A percentile compares a stretch with the other conserved stretches of the same genome.
phyloP scores from a whole-genome alignment of 2,329 filamentous ascomycete species.

The Microcyclosporella mali region DNA sequence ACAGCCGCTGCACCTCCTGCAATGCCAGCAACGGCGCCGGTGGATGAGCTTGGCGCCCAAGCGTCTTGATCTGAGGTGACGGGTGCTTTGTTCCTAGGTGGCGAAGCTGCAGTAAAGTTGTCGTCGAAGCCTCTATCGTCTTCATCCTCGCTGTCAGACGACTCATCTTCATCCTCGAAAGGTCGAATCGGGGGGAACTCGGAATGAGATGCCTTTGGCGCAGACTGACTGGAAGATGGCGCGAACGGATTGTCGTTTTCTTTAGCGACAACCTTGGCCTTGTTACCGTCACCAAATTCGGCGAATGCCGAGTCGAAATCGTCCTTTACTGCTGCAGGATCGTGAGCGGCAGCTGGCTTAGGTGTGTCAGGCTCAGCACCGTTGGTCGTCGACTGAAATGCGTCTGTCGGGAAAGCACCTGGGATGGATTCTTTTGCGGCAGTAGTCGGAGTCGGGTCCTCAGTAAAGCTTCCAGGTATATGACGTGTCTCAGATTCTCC shows the following conservation, averaged over 20 bases:
- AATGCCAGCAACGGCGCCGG: constrained; percentile 4
- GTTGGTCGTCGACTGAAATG: neutral
- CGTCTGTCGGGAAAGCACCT: constrained; percentile 41
- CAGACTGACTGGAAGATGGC: constrained; percentile 45
- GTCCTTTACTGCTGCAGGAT: constrained; percentile 41
- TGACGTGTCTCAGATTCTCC: constrained; percentile 2
- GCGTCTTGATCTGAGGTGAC: constrained; percentile 3
- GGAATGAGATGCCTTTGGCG: constrained; percentile 23
- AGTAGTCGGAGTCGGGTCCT: constrained; percentile 15
- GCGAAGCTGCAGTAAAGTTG: constrained; percentile 68
- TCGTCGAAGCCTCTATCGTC: constrained; percentile 70
- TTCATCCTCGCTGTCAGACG: constrained; percentile 69
- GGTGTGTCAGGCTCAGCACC: constrained; percentile 37
- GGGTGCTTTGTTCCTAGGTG: constrained; percentile 19
- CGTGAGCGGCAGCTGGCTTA: constrained; percentile 41
- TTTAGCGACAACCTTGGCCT: constrained; percentile 18
- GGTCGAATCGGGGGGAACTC: constrained; percentile 96
- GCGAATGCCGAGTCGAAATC: constrained; percentile 85
- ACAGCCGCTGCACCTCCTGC: neutral
- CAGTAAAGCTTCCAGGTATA: constrained; percentile 11
- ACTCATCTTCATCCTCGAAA: constrained; percentile 71
- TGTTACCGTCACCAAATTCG: constrained; percentile 51
- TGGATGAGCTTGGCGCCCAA: constrained; percentile 1
- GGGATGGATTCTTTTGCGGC: constrained; percentile 34
- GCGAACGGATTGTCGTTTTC: constrained; percentile 31